phyloP scores from a whole-genome alignment of 495 filamentous ascomycete species.

The Penicillium antarcticum region DNA sequence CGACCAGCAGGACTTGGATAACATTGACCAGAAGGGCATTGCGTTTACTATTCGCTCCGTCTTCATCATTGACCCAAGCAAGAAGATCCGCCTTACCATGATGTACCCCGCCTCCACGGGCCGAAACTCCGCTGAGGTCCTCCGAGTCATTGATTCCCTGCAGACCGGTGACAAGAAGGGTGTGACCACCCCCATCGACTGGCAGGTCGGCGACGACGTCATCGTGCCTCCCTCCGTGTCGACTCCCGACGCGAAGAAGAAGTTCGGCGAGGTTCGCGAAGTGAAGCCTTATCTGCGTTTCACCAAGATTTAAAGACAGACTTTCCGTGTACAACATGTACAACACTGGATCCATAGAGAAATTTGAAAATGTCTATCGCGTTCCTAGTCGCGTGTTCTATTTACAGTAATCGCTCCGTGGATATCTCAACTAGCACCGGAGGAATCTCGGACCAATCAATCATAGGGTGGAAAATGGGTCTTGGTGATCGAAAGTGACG shows the following conservation, averaged over 20 bases:
- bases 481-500: neutral
- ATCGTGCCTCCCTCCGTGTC: slow-evolving; percentile 90
- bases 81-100: slow-evolving; percentile 94
- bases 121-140: slow-evolving; percentile 92
- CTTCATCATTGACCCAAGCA: slow-evolving; percentile 98
- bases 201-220: slow-evolving; percentile 86
- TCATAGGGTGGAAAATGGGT: neutral
- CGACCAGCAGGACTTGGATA: slow-evolving; percentile 77
- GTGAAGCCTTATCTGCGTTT: slow-evolving; percentile 79
- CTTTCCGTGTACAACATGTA: neutral
- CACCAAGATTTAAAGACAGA: slow-evolving; percentile 18
- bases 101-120: slow-evolving; percentile 97
- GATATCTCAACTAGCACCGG: neutral
- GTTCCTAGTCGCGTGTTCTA: neutral
- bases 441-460: neutral
- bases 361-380: neutral
- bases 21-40: slow-evolving; percentile 93
- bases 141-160: slow-evolving; percentile 92
- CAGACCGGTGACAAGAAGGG: slow-evolving; percentile 97
- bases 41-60: slow-evolving; percentile 99
- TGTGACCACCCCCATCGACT: slow-evolving; percentile 91
- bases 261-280: slow-evolving; percentile 86
- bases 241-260: slow-evolving; percentile 80
- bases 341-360: neutral
- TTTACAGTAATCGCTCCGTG: neutral